A percentile compares a stretch with the other conserved stretches of the same genome.
These are phyloP conservation scores for Jaltomata sinuosa DNA, from an alignment of 257 asterid genomes.

Conservation along the genomic window DNA sequence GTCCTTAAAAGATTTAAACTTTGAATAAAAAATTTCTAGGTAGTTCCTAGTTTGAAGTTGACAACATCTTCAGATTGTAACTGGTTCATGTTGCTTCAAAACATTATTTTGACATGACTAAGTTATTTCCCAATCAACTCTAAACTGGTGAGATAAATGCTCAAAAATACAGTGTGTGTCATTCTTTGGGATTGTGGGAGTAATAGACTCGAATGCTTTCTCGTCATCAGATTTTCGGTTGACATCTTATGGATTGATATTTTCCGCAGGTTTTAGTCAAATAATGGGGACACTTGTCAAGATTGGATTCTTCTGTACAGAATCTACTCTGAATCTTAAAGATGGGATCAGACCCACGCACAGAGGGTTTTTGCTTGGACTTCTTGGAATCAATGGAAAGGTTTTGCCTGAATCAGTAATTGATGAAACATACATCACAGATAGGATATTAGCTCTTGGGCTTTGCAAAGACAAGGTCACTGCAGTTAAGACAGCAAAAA, in stretches of 20 bases:
- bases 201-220: not conserved
- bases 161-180: not conserved
- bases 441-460: slow-evolving; percentile 47
- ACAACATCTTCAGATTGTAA: not conserved
- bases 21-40: not conserved
- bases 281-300: slow-evolving; percentile 82
- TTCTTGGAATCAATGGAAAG: slow-evolving; percentile 25
- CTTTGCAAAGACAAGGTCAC: slow-evolving; percentile 42
- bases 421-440: slow-evolving; percentile 50
- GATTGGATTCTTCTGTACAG: slow-evolving; percentile 66
- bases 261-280: slow-evolving; percentile 67
- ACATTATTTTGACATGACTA: not conserved
- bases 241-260: not conserved
- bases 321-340: slow-evolving; percentile 26
- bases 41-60: not conserved
- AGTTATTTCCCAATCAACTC: not conserved
- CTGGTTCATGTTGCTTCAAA: not conserved
- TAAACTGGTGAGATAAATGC: not conserved
- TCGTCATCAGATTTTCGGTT: not conserved
- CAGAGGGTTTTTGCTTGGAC: slow-evolving; percentile 28
- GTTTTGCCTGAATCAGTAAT: slow-evolving; percentile 14
- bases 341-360: slow-evolving; percentile 45
- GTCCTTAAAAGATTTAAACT: not conserved
- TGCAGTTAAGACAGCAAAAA: slow-evolving; percentile 63
- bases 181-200: not conserved